Evolutionary conservation across 208 protist species (phyloP), one percentile per base, ranked within the genome.

Genomic region (Porcisia hertigi): DNA sequence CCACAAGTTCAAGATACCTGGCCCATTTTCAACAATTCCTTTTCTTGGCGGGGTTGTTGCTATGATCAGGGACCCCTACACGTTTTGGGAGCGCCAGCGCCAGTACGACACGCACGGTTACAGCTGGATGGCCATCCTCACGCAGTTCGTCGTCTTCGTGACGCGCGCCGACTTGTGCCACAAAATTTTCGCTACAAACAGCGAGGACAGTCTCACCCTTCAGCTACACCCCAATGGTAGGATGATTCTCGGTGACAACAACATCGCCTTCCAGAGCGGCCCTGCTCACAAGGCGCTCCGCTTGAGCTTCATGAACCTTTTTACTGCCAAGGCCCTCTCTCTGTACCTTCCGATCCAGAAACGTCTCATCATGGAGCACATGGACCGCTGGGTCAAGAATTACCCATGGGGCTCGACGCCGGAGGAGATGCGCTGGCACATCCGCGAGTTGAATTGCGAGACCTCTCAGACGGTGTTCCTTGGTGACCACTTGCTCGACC

Each of bases 401-500:
- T 92, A 86, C 76, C 89, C 89, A 25, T 85, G 73, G 70, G 81
- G 70, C 52, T 81, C 82, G 74, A 86, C 81, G 41, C 88, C 88
- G 47, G 75, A 94, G 53, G 89, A 96, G 83, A 95, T 96, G 92
- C 90, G 90, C 78, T 73, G 30, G 60, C 82, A 93, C 79, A 92
- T 96, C 63, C 93, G 96, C 78, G 86, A 94, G 52, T 85, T 98
- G 80, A 98, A 98, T 86, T 93, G 96, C 81, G 85, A 93, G 66
- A 98, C 95, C 34, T 98, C 94, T 25, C 90, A 95, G 75, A 93
- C 87, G 47, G 96, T 98, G 8, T 98, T 98, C 79, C 79, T 97
- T 23, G 97, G 96, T 52, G 88, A 94, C 69, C 96, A 98, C 79
- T 86, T 98, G 55, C 86, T 91, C 83, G 91, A 93, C 80, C 79